Evolutionary conservation across 768 basidiomycete genomes (phyloP), one percentile per base, ranked within the genome.

Genomic region (Neoboletus subvelutipes): DNA sequence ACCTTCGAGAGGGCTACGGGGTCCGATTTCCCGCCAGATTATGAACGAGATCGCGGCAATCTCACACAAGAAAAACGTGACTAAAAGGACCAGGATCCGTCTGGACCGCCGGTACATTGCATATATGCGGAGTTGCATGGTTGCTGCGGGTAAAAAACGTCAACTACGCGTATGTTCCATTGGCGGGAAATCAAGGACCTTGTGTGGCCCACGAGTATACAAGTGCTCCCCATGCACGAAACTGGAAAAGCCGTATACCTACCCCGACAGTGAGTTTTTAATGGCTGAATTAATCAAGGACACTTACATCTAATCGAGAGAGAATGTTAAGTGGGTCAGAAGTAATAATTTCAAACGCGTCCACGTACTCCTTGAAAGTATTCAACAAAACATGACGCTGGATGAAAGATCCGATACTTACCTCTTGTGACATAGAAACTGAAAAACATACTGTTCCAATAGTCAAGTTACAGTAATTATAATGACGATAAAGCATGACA

Each of bases 181-280:
- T 29, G 34, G 20, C n/a, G 7, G 20, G 24, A 40, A 50, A 50
- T 15, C 31, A n/a, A 42, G n/a, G 2, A 71, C 70, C 66, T 63
- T 71, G 70, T 28, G 70, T 73, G 5, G 66, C 60, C 70, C 70
- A 73, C 17, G 71, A 61, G 34, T 66, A 71, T 29, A 28, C 50
- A 20, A 73, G 67, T 28, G 71, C 64, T 20, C 70, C 70, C 71
- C 70, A 71, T 31, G 70, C 68, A 42, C 71, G 71, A 50, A 71
- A 65, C 48, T 59, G 52, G 50, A 73, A 71, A 39, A 73, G 64
- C 7, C 46, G 64, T 50, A 61, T 56, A 26, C 70, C 70, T 71
- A 45, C 12, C 5, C 36, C 24, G 24, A 43, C 18, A 8, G 7
- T 65, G 28, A 63, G 17, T 37, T 20, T 12, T 7, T 11, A 37